These are phyloP conservation scores for Fusarium clavum DNA, from an alignment of 2,329 filamentous ascomycete genomes.

Conservation along the genomic window DNA sequence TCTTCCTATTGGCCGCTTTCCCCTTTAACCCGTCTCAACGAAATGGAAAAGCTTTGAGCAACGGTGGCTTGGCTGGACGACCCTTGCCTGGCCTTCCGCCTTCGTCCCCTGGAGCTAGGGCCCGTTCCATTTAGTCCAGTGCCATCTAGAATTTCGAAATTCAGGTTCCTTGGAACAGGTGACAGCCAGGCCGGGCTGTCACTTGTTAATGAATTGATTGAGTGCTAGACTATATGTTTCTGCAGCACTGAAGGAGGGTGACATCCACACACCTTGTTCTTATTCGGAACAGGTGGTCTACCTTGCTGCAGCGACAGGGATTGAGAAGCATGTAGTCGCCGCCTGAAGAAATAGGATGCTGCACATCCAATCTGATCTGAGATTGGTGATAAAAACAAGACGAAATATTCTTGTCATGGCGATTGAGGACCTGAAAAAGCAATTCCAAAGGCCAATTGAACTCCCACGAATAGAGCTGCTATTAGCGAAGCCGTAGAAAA, in stretches of 20 bases:
- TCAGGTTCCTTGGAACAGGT: slow-evolving; percentile 25
- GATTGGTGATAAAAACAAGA: slow-evolving; percentile 1
- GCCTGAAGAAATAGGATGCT: slow-evolving; percentile 7
- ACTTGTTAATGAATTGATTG: background rate
- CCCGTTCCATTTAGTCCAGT: slow-evolving; percentile 11
- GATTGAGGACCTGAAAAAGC: background rate
- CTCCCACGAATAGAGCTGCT: background rate
- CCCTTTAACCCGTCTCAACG: slow-evolving; percentile 23
- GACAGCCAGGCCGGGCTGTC: background rate
- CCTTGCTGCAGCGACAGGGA: slow-evolving; percentile 8
- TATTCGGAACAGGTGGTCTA: slow-evolving; percentile 25
- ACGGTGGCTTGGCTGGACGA: slow-evolving; percentile 23
- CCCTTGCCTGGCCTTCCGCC: background rate
- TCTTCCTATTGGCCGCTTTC: slow-evolving; percentile 4
- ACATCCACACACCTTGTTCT: slow-evolving; percentile 27
- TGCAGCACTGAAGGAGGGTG: slow-evolving; percentile 23
- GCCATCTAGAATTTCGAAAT: slow-evolving; percentile 25
- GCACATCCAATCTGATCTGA: slow-evolving; percentile 5
- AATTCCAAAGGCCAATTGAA: background rate
- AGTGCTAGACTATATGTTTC: background rate
- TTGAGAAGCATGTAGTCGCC: background rate
- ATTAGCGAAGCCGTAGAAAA: background rate
- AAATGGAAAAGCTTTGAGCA: slow-evolving; percentile 35
- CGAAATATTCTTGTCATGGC: background rate
- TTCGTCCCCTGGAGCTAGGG: slow-evolving; percentile 32